Evolutionary conservation across 371 early-diverging fungal genomes (phyloP).

Genomic region (Globomyces sp.): DNA sequence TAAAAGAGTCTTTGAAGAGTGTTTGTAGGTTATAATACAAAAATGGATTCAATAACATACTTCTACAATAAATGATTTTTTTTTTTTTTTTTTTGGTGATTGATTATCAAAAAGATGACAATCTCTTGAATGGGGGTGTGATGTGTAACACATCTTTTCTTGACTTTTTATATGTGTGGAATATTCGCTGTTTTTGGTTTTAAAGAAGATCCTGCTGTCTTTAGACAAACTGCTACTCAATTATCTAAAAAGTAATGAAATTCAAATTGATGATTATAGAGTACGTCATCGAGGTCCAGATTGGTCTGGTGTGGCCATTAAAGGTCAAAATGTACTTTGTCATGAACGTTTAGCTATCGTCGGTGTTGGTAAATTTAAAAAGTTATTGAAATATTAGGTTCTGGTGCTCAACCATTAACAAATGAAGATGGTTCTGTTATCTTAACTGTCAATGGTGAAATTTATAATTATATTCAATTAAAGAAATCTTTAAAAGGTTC

Average conservation of each 20-base stretch:
- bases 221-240: conserved; percentile 78
- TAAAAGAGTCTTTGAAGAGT: too few relatives aligned
- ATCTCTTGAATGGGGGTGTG: too few relatives aligned
- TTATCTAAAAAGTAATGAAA: conserved; percentile 78
- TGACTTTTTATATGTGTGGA: conserved; percentile 76
- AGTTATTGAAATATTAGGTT: conserved; percentile 48
- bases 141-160: too few relatives aligned
- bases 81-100: too few relatives aligned
- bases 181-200: conserved; percentile 91
- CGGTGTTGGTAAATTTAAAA: conserved; percentile 75
- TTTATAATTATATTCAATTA: conserved; percentile 93
- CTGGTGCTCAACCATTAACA: conserved; percentile 93
- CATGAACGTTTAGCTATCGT: conserved; percentile 98
- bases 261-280: conserved; percentile 14
- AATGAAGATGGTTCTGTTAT: conserved; percentile 80
- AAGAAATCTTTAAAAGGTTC: conserved; percentile 68
- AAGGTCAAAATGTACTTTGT: conserved; percentile 80
- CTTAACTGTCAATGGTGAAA: conserved; percentile 94
- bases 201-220: conserved; percentile 69
- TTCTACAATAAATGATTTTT: too few relatives aligned
- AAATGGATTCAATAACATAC: too few relatives aligned
- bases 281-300: conserved; percentile 97
- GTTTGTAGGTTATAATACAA: too few relatives aligned
- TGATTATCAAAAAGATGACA: too few relatives aligned
- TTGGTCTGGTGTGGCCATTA: conserved; percentile 80